Evolutionary conservation across 2,329 filamentous ascomycete genomes (phyloP).

Genomic region (Rhinocladiella mackenziei): DNA sequence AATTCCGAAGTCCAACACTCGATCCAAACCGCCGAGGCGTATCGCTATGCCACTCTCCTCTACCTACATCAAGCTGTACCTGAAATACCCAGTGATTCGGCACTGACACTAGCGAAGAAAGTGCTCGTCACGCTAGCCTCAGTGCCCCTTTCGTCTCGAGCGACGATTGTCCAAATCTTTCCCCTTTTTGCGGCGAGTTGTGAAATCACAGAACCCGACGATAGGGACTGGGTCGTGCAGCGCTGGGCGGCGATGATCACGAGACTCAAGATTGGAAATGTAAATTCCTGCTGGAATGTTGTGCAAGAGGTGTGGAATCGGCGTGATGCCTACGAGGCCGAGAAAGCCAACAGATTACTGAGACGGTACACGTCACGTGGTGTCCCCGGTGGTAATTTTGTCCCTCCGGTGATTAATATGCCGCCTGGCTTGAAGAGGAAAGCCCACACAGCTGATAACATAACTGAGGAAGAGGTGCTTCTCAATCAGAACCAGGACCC

Average conservation of each 20-base stretch:
- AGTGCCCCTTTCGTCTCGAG: conserved; percentile 58
- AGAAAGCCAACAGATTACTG: conserved; percentile 37
- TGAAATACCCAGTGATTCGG: conserved; percentile 58
- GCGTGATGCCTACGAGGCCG: conserved; percentile 52
- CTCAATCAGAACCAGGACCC: conserved; percentile 5
- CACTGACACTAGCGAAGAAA: conserved; percentile 57
- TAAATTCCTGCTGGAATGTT: conserved; percentile 62
- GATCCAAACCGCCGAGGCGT: conserved; percentile 64
- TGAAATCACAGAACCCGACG: conserved; percentile 57
- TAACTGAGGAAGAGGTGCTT: conserved; percentile 3
- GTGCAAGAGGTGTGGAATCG: conserved; percentile 64
- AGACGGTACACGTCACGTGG: conserved; percentile 46
- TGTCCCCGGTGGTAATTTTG: conserved; percentile 18
- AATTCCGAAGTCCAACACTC: conserved; percentile 60
- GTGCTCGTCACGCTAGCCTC: conserved; percentile 60
- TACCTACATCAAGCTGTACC: conserved; percentile 67
- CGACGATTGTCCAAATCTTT: conserved; percentile 66
- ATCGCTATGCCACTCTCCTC: conserved; percentile 62
- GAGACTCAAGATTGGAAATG: conserved; percentile 63
- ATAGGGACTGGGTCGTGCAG: conserved; percentile 60
- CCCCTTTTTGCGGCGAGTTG: conserved; percentile 65
- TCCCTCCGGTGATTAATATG: conserved; percentile 20
- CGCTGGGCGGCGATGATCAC: conserved; percentile 60
- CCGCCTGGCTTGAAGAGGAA: conserved; percentile 24
- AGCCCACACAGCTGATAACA: conserved; percentile 7